Conservation (phyloP, 2,329 filamentous ascomycete species). For the Diaporthe helianthi region DNA sequence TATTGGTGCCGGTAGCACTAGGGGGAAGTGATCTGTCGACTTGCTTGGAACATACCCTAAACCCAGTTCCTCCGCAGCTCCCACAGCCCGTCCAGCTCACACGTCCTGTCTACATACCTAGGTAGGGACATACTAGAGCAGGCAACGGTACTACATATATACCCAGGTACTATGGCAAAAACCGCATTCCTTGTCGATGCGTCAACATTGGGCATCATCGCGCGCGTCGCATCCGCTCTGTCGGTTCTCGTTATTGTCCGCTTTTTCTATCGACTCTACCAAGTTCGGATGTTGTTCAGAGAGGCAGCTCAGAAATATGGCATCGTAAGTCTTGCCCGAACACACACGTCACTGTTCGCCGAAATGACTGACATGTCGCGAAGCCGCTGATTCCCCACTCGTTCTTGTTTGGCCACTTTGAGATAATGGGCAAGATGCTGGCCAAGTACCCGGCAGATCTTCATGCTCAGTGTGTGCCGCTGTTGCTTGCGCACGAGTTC, state of each 20-base stretch:
- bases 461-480: slow-evolving; percentile 38
- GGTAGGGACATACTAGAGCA: neutral
- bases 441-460: slow-evolving; percentile 41
- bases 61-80: neutral
- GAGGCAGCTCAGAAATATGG: slow-evolving; percentile 39
- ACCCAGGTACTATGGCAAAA: neutral
- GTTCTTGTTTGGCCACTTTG: slow-evolving; percentile 44
- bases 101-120: too few species aligned
- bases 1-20: too few species aligned
- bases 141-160: neutral
- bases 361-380: neutral
- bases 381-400: slow-evolving; percentile 46
- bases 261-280: slow-evolving; percentile 42
- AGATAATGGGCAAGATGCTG: slow-evolving; percentile 39
- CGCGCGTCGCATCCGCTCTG: neutral
- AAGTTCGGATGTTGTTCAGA: slow-evolving; percentile 40
- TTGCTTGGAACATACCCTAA: neutral
- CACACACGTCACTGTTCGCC: neutral
- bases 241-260: slow-evolving; percentile 29
- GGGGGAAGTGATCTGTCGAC: too few species aligned
- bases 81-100: neutral
- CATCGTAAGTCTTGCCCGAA: slow-evolving; percentile 38
- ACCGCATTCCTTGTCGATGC: neutral
- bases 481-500: slow-evolving; percentile 40
- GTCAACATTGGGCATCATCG: neutral